phyloP scores from a whole-genome alignment of 2,329 filamentous ascomycete genomes.

The Penicillium hesseltinei region DNA sequence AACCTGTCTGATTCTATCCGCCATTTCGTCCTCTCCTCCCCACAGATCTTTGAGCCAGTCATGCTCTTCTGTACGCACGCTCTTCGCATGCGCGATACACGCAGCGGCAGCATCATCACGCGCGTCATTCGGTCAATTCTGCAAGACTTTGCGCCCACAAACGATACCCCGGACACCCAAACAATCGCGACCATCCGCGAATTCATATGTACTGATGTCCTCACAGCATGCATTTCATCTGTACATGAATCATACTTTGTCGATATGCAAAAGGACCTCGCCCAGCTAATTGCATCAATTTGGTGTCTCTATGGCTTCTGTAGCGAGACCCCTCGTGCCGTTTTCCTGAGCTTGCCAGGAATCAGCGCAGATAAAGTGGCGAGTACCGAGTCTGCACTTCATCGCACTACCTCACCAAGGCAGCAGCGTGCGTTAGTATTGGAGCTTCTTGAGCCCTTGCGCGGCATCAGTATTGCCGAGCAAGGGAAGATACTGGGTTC shows the following conservation, averaged over 20 bases:
- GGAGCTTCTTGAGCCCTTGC: slow-evolving; percentile 78
- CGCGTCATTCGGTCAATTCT: slow-evolving; percentile 84
- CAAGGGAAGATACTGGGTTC: slow-evolving; percentile 71
- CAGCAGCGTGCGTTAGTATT: slow-evolving; percentile 79
- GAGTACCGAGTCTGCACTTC: slow-evolving; percentile 59
- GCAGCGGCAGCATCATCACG: slow-evolving; percentile 81
- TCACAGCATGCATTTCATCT: slow-evolving; percentile 85
- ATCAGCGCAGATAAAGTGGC: slow-evolving; percentile 69
- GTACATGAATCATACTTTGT: slow-evolving; percentile 96
- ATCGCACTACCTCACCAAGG: slow-evolving; percentile 58
- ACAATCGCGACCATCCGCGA: slow-evolving; percentile 72
- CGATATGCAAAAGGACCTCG: slow-evolving; percentile 89
- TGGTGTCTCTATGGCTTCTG: slow-evolving; percentile 70
- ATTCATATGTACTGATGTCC: slow-evolving; percentile 83
- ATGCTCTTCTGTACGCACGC: slow-evolving; percentile 89
- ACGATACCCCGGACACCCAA: slow-evolving; percentile 41
- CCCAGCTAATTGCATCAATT: slow-evolving; percentile 81
- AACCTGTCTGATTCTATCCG: slow-evolving; percentile 62
- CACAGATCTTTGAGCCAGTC: slow-evolving; percentile 78
- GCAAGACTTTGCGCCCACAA: slow-evolving; percentile 65
- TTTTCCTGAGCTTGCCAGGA: slow-evolving; percentile 78
- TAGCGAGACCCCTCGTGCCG: slow-evolving; percentile 67
- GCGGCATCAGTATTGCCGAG: slow-evolving; percentile 90
- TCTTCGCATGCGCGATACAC: slow-evolving; percentile 82
- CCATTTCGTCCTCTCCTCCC: slow-evolving; percentile 76